Evolutionary conservation across 2,329 filamentous ascomycete genomes (phyloP).

Genomic region (Leptodontidium sp.): DNA sequence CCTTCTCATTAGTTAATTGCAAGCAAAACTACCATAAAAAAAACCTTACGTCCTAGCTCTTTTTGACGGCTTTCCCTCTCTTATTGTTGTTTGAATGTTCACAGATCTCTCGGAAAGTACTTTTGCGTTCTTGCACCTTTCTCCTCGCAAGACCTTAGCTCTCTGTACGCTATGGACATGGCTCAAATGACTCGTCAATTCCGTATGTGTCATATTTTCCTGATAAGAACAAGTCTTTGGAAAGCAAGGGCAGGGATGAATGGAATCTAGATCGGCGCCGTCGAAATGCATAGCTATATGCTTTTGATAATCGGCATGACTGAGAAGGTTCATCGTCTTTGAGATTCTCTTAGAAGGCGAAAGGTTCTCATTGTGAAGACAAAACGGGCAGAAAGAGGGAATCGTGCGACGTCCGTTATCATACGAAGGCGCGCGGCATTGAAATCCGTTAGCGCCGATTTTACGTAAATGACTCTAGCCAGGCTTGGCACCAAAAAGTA

Average conservation of each 20-base stretch:
- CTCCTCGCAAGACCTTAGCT: neutral
- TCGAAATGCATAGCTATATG: neutral
- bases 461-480: too few relatives aligned
- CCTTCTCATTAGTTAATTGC: too few relatives aligned
- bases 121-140: neutral
- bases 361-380: constrained; percentile 1
- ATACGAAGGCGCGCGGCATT: too few relatives aligned
- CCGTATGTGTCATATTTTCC: neutral
- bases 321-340: neutral
- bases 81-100: neutral
- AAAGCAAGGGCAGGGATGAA: neutral
- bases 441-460: too few relatives aligned
- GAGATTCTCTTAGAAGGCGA: neutral
- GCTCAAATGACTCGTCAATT: neutral
- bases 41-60: neutral
- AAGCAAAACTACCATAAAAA: neutral
- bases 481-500: too few relatives aligned
- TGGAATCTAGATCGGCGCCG: neutral
- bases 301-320: neutral
- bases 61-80: neutral
- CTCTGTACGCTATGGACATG: neutral
- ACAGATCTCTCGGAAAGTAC: neutral
- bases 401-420: neutral
- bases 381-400: constrained; percentile 7
- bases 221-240: neutral